Conservation (phyloP, 805 yeast genomes). For the Ogataea allantospora region DNA sequence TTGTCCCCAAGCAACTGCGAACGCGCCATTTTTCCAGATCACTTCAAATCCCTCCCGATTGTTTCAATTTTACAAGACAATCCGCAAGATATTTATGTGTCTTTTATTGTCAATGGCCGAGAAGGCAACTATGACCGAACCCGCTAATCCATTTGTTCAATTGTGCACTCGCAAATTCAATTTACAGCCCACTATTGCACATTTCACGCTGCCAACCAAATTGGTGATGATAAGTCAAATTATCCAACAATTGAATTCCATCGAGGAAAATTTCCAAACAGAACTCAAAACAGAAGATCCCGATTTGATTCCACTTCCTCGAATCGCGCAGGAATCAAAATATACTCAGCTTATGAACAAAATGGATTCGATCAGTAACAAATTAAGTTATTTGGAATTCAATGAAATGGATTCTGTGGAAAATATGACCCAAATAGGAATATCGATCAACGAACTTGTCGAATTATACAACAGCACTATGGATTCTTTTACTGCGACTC, state of each 20-base stretch:
- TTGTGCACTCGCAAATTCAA: constrained; percentile 22
- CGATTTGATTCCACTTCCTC: not conserved
- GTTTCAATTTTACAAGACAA: constrained; percentile 16
- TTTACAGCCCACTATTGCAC: constrained; percentile 4
- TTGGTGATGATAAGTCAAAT: constrained; percentile 16
- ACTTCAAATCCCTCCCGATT: constrained; percentile 19
- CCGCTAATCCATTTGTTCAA: constrained; percentile 10
- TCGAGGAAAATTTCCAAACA: constrained; percentile 12
- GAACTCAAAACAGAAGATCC: constrained; percentile 16
- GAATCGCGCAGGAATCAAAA: constrained; percentile 20
- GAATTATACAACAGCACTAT: constrained; percentile 12
- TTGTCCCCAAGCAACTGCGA: constrained; percentile 1
- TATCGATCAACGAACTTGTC: constrained; percentile 16
- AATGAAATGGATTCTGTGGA: constrained; percentile 16
- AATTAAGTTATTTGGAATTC: constrained; percentile 23
- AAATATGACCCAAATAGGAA: constrained; percentile 14
- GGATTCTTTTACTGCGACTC: not conserved
- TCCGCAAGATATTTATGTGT: constrained; percentile 27
- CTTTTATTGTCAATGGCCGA: constrained; percentile 24
- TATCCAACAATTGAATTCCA: constrained; percentile 11
- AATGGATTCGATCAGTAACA: constrained; percentile 21
- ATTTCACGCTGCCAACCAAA: constrained; percentile 12
- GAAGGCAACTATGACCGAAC: constrained; percentile 4
- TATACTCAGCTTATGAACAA: constrained; percentile 13
- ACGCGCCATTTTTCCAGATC: constrained; percentile 11